phyloP scores from a whole-genome alignment of 257 asterid species.

The Euphrasia confusa region DNA sequence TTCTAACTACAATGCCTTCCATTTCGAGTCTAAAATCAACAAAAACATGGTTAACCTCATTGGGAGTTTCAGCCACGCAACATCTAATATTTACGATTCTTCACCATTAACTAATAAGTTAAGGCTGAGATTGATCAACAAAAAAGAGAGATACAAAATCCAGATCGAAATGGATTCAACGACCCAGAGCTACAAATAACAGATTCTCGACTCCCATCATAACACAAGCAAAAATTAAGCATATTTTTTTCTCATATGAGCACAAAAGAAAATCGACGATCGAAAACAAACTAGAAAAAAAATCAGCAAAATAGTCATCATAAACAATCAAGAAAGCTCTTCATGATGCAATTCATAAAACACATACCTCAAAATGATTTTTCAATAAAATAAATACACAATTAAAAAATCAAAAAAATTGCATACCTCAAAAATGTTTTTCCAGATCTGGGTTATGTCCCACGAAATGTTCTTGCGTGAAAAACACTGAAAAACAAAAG shows the following conservation, averaged over 20 bases:
- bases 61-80: conserved; percentile 1
- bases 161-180: not conserved
- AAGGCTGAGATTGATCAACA: not conserved
- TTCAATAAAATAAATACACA: not conserved
- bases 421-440: conserved; percentile 19
- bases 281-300: too few species aligned
- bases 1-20: conserved; percentile 74
- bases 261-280: not conserved
- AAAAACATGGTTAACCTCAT: conserved; percentile 7
- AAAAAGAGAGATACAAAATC: not conserved
- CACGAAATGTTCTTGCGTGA: conserved; percentile 26
- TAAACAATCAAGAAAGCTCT: too few species aligned
- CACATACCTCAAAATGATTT: conserved; percentile 19
- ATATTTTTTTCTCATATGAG: not conserved
- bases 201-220: conserved; percentile 9
- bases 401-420: too few species aligned
- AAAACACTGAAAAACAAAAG: conserved; percentile 20
- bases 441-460: conserved; percentile 23
- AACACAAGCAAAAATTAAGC: conserved; percentile 4
- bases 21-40: conserved; percentile 41
- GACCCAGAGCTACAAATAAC: conserved; percentile 4
- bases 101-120: not conserved
- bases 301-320: not conserved
- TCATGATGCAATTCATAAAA: too few species aligned
- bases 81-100: not conserved